These are phyloP conservation scores for Narthecium ossifragum DNA, from an alignment of 106 monocot genomes.

Conservation along the genomic window DNA sequence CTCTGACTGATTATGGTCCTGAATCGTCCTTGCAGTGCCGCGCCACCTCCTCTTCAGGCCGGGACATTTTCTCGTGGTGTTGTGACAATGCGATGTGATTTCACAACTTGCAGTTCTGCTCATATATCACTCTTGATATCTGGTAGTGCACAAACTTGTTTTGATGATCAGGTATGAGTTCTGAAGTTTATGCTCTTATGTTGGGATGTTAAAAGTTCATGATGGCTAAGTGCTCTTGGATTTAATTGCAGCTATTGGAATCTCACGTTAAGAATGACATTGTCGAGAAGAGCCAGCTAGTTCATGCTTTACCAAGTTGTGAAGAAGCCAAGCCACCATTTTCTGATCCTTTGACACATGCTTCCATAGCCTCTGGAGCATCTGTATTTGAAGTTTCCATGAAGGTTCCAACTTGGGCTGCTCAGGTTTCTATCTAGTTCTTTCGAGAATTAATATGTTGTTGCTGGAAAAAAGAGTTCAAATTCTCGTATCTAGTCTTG, in stretches of 20 bases:
- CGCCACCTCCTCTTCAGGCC: constrained; percentile 85
- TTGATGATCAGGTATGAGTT: constrained; percentile 70
- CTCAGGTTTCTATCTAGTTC: constrained; percentile 53
- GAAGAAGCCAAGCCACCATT: constrained; percentile 28
- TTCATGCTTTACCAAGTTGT: constrained; percentile 32
- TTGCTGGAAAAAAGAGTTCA: too few relatives aligned
- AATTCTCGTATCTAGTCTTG: too few relatives aligned
- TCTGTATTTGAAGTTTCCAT: constrained; percentile 76
- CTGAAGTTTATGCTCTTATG: neutral
- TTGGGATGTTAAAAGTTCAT: neutral
- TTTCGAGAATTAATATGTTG: too few relatives aligned
- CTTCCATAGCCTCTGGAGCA: constrained; percentile 67
- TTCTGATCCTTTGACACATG: constrained; percentile 45
- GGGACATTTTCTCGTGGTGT: constrained; percentile 81
- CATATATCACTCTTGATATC: constrained; percentile 86
- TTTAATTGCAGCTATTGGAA: constrained; percentile 60
- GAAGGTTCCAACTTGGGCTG: constrained; percentile 82
- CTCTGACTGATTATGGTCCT: too few relatives aligned
- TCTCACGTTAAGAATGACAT: constrained; percentile 78
- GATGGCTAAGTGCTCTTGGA: too few relatives aligned
- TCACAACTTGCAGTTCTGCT: constrained; percentile 78
- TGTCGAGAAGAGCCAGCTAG: constrained; percentile 66
- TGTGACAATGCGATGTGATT: constrained; percentile 90
- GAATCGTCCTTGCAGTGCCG: constrained; percentile 65
- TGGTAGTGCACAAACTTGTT: constrained; percentile 87